A percentile compares a stretch with the other conserved stretches of the same genome.
Evolutionary conservation across 306 rosid species (phyloP).

Genomic region (Cicer judaicum): DNA sequence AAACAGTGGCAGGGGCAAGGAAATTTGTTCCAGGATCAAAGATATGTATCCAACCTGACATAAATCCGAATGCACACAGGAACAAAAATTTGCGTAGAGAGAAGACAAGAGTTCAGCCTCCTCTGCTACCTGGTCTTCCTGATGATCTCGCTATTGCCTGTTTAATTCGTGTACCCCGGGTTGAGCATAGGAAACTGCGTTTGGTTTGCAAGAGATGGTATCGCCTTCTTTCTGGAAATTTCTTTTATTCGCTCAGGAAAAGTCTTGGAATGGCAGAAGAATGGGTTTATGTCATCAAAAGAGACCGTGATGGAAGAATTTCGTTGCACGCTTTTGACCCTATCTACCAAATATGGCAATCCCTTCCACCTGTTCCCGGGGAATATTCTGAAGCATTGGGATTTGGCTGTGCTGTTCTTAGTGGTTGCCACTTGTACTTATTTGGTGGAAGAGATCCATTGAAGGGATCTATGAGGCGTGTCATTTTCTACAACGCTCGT

Average conservation of each 20-base stretch:
- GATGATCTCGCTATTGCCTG: slow-evolving; percentile 99
- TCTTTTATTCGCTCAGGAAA: slow-evolving; percentile 89
- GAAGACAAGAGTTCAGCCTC: slow-evolving; percentile 87
- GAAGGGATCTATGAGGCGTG: slow-evolving; percentile 95
- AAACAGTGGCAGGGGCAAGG: slow-evolving; percentile 95
- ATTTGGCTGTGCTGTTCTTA: slow-evolving; percentile 97
- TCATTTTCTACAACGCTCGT: slow-evolving; percentile 91
- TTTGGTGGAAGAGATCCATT: slow-evolving; percentile 96
- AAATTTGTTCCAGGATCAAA: slow-evolving; percentile 96
- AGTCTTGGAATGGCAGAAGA: slow-evolving; percentile 99
- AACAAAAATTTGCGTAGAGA: slow-evolving; percentile 79
- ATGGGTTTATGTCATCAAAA: slow-evolving; percentile 96
- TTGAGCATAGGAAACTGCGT: slow-evolving; percentile 90
- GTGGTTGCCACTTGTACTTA: slow-evolving; percentile 95
- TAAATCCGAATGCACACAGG: slow-evolving; percentile 89
- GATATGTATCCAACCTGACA: slow-evolving; percentile 96
- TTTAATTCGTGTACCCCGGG: slow-evolving; percentile 90
- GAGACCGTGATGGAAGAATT: slow-evolving; percentile 94
- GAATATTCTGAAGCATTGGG: slow-evolving; percentile 98
- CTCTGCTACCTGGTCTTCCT: slow-evolving; percentile 96
- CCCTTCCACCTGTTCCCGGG: slow-evolving; percentile 93
- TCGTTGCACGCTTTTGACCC: slow-evolving; percentile 99
- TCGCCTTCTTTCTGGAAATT: slow-evolving; percentile 90
- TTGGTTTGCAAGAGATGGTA: slow-evolving; percentile 96
- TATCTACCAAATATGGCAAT: slow-evolving; percentile 94